A percentile compares a stretch with the other conserved stretches of the same genome.
Conservation (phyloP, 2,329 filamentous ascomycete species). For the Metarhizium robertsii region DNA sequence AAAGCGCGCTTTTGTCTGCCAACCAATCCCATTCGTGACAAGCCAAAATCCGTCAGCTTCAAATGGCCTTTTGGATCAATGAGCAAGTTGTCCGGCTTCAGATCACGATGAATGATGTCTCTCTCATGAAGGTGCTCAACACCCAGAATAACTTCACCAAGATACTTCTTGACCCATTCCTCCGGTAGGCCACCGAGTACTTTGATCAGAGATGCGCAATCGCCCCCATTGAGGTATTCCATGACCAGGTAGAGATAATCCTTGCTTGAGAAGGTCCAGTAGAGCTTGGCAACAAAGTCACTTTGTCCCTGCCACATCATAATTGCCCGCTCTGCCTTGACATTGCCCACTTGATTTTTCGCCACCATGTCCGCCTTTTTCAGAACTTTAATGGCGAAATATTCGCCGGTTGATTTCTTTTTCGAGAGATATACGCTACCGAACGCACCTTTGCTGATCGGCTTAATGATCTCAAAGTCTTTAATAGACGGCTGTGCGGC, state of each 20-base stretch:
- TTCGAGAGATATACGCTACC: conserved; percentile 96
- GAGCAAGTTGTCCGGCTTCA: conserved; percentile 94
- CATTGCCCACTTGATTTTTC: conserved; percentile 98
- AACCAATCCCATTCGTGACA: conserved; percentile 94
- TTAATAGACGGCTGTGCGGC: conserved; percentile 94
- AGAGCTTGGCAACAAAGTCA: conserved; percentile 96
- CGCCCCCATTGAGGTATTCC: conserved; percentile 97
- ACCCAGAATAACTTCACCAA: conserved; percentile 92
- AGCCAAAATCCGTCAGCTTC: conserved; percentile 93
- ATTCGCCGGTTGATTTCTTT: conserved; percentile 97
- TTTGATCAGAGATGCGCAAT: conserved; percentile 94
- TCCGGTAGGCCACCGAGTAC: conserved; percentile 85
- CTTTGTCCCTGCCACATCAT: conserved; percentile 99
- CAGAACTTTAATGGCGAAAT: conserved; percentile 95
- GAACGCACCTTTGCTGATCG: conserved; percentile 97
- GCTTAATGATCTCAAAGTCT: conserved; percentile 98
- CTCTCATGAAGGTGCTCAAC: conserved; percentile 92
- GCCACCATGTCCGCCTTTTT: conserved; percentile 99
- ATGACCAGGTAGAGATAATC: conserved; percentile 98
- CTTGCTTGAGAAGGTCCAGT: conserved; percentile 99
- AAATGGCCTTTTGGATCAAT: conserved; percentile 96
- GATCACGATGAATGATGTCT: conserved; percentile 90
- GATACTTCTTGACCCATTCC: conserved; percentile 97
- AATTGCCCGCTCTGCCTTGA: conserved; percentile 95
- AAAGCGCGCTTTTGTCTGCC: conserved; percentile 92